Base-by-base conservation (phyloP, 805 yeast genomes). In the Ogataea thermomethanolica region DNA sequence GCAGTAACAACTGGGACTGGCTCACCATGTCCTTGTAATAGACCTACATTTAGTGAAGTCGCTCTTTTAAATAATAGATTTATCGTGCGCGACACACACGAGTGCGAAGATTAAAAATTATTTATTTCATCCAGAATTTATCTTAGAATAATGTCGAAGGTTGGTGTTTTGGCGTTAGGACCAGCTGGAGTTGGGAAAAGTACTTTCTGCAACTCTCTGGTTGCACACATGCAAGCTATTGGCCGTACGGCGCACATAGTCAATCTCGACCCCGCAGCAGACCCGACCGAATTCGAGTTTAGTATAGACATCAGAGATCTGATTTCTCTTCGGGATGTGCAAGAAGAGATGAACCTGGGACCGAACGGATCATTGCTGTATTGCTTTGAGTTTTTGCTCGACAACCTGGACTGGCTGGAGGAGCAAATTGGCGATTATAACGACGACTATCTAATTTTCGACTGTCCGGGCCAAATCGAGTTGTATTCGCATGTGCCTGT, bases 151-250 rank as follows among this genome's bases (percentile, higher is more conserved):
- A 91, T 93, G 99, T 88, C 97, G 3, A 74, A 96, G 66, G 96
- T 89, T 2, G 99, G 98, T 43, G 91, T 88, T 9, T 67, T 93
- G 47, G 96, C 90, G 1, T 65, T 93, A 49, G 99, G 99, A 1
- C 99, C 99, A 13, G 99, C 99, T 1, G 99, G 99, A 27, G 98
- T 85, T 8, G 99, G 99, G 8, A 91, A 84, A 52, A 79, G 93
- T 33, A 88, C 99, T 0, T 93, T 91, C 58, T 91, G 98, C 66
- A 85, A 87, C 55, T 71, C 95, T 3, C 74, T 93, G 45, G 83
- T 93, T 32, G 66, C 91, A 1, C 84, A 91, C 61, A 84, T 93
- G 81, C 95, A 89, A 61, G 74, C 88, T 13, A 73, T 85, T 25
- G 98, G 98, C 1, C 79, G 99, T 47, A 70, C 95, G 26, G 97